Base-by-base conservation (phyloP, 73 alveolate genomes). In the Paramecium sonneborni region DNA sequence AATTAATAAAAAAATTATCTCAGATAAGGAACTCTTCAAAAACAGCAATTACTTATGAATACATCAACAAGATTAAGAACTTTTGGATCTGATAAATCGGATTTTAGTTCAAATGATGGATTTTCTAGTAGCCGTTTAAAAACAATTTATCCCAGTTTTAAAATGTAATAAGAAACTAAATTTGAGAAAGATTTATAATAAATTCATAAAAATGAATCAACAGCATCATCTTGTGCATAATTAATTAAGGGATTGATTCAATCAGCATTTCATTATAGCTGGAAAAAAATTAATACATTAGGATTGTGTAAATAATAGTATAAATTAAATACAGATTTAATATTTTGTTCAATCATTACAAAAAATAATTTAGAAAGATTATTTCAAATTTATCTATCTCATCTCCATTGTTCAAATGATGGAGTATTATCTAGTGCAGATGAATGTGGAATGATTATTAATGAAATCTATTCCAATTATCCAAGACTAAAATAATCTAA, bases 91-190 rank as follows among this genome's bases (percentile, higher is more conserved):
- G 90, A 79, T 30, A 44, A 34, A 5, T 43, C 90, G 15, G 72
- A 38, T 2, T 39, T 24, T 24, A 30, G 44, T 9, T 79, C 69
- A 23, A 43, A 44, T 30, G 90, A 79, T 43, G 72, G 90, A 2
- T 79, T 79, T 44, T 41, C 69, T 8, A 79, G 90, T 34, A 79
- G 90, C 41, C 46, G 43, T 38, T 24, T 79, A 24, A 79, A 18
- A 24, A 79, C 72, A 7, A 39, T 79, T 14, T 79, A 79, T 79
- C 90, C 90, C 3, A 79, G 90, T 23, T 41, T 12, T 41, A 79
- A 79, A 6, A 44, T 46, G 35, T 6, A 79, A 44, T 7, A 24
- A 14, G 69, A 39, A 21, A 39, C 76, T 3, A 39, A 38, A 20
- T 79, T 79, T 46, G 90, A 79, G 15, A 79, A 62, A 24, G 41